Evolutionary conservation across 441 rosid genomes (phyloP), one percentile per base, ranked within the genome.

Genomic region (Corymbia citriodora): DNA sequence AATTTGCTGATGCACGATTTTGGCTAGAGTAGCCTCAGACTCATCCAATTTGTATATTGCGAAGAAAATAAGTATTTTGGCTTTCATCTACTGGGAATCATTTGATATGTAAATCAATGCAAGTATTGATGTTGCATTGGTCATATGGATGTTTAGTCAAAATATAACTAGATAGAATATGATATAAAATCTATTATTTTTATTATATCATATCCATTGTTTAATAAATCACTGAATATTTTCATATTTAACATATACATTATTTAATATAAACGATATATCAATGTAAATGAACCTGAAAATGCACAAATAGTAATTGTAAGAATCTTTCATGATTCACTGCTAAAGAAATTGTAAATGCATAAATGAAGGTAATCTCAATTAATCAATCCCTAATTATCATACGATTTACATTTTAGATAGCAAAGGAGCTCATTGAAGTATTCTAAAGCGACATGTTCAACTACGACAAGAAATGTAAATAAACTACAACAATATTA

Each of bases 121-220:
- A 18, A 17, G 81, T 3, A 70, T 4, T 11, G 33, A 27, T 27
- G 3, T 0, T 0, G 13, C 0, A 13, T 23, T 57, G 0, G 5
- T 4, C 23, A 23, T 11, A 4, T 57, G 4, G 12, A 57, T 21
- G 21, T 57, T 57, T 57, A 23, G 12, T 57, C 2, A 23, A 0
- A 9, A 55, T 25, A 59, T 25, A 3, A 59, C 14, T 59, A 59
- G 0, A 59, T 25, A 25, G 0, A 0, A 59, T 59, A 59, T 4
- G 1, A 59, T 59, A 59, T 25, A 59, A 59, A 59, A 25, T 59
- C 2, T 6, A 25, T 59, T 4, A 2, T 4, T 25, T 25, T 59
- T 59, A 8, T 4, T 3, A 59, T 59, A 59, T 25, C 15, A 59
- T 10, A 59, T 59, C 14, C 0, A 59, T 0, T 0, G 0, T 59